phyloP scores from a whole-genome alignment of 2,329 filamentous ascomycete species.

The Botryotinia globosa region DNA sequence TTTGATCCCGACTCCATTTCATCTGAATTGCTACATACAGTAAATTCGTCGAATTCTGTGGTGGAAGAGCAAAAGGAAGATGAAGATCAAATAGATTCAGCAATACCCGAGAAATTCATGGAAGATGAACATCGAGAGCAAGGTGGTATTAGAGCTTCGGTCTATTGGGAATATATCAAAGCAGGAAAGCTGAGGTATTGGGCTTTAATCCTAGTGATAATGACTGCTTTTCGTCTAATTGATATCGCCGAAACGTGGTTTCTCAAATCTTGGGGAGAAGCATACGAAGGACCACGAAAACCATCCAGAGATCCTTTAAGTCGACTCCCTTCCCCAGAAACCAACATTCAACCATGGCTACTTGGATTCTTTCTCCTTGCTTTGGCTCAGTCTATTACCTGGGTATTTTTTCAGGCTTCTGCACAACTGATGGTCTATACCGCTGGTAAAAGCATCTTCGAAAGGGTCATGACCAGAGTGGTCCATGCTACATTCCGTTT shows the following conservation, averaged over 20 bases:
- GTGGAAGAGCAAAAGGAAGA: constrained; percentile 31
- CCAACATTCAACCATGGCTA: constrained; percentile 72
- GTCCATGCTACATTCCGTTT: constrained; percentile 82
- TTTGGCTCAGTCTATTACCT: constrained; percentile 55
- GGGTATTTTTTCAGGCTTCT: constrained; percentile 60
- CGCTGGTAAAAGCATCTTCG: constrained; percentile 74
- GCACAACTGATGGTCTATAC: constrained; percentile 76
- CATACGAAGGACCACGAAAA: constrained; percentile 51
- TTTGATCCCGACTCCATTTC: constrained; percentile 31
- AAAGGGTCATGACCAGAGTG: constrained; percentile 67
- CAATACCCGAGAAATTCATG: constrained; percentile 70
- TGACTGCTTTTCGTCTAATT: constrained; percentile 61
- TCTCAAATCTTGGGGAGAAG: constrained; percentile 83
- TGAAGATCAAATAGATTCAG: constrained; percentile 40
- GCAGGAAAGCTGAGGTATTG: constrained; percentile 76
- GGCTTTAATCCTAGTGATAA: constrained; percentile 60
- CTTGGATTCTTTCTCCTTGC: constrained; percentile 67
- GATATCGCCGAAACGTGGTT: constrained; percentile 73
- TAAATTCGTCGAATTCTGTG: constrained; percentile 27
- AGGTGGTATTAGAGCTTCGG: constrained; percentile 69
- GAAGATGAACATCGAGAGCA: constrained; percentile 73
- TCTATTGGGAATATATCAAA: constrained; percentile 84
- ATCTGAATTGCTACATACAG: constrained; percentile 31
- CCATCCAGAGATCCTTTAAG: constrained; percentile 41
- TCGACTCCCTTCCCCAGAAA: constrained; percentile 62